Evolutionary conservation across 306 rosid species (phyloP), one percentile per base, ranked within the genome.

Genomic region (Malus fusca): DNA sequence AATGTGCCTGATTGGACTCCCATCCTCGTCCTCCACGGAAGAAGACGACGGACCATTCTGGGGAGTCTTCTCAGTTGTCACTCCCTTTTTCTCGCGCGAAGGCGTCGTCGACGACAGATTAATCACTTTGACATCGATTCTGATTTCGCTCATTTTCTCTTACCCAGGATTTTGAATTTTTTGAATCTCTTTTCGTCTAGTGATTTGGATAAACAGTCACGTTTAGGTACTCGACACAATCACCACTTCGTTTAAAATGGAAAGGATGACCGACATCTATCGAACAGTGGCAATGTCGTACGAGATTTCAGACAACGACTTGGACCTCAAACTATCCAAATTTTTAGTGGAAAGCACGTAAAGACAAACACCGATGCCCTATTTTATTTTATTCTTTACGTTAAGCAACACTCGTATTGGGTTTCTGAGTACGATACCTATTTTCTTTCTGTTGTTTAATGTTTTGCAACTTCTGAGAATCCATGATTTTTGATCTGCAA

Each of bases 1-100:
- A 0, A 86, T 71, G 71, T 80, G 77, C 37, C 88, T 81, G 26
- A 82, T 62, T 0, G 93, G 89, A 63, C 82, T 82, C 19, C 56
- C 87, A 3, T 75, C 74, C 26, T 80, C 85, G 21, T 74, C 48
- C 3, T 33, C 55, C 4, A 1, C 55, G 8, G 25, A 22, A 6
- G 76, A 66, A 23, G 56, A 66, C 33, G 72, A 13, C 5, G 13
- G 19, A 23, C 26, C 64, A 55, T 18, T 55, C 30, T 53, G 46
- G 17, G 51, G 21, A 17, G 4, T 5, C 25, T 7, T 26, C 72
- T 42, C 42, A 10, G 42, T 37, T 37, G 42, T 37, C 42, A 37
- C 28, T 2, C 7, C 43, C 59, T 26, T 55, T 35, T 11, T 30
- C 28, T 9, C 17, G 28, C 53, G 51, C 11, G 75, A 21, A 4